Evolutionary conservation across 176 grass and related monocot genomes (phyloP), one percentile per base, ranked within the genome.

Genomic region (Eleusine coracana): DNA sequence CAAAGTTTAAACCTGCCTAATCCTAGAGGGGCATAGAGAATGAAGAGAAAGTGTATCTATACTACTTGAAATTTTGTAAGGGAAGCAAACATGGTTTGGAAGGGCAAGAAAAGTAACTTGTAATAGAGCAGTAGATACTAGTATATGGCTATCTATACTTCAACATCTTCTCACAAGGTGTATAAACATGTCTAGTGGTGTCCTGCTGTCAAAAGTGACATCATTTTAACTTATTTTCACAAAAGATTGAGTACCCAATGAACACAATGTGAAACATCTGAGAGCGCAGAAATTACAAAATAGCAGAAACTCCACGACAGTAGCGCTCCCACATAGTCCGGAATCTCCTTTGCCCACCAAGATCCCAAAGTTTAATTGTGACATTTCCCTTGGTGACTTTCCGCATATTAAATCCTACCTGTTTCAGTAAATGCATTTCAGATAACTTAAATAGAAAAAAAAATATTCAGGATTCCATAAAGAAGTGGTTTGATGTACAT

Each of bases 381-480:
- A 98, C 96, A 90, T 98, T 98, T 80, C 96, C 95, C 68, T 98
- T 98, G 25, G 96, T 98, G 29, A 98, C 92, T 93, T 98, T 98
- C 20, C 96, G 82, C 96, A 98, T 98, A 88, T 98, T 98, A 74
- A 98, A 98, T 23, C 96, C 96, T 36, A 98, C 96, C 96, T 98
- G 56, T 90, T 85, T 63, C 9, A 46, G 52, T 50, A 78, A 34
- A 79, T 75, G 55, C 23, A 73, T 66, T 80, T 85, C 17, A 85
- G 21, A 25, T 65, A 8, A 85, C 18, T 62, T 31, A 39, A 20
- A 78, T 44, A 70, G 59, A 9, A 59, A 61, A 29, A 75, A 69
- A 81, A 45, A 37, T 61, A 63, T 62, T 37, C 5, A 77, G 38
- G 18, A 74, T 49, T 77, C 5, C 7, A 89, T 82, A 69, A 72